Conservation (phyloP, 176 grass and related monocot species). For the Pharus latifolius region DNA sequence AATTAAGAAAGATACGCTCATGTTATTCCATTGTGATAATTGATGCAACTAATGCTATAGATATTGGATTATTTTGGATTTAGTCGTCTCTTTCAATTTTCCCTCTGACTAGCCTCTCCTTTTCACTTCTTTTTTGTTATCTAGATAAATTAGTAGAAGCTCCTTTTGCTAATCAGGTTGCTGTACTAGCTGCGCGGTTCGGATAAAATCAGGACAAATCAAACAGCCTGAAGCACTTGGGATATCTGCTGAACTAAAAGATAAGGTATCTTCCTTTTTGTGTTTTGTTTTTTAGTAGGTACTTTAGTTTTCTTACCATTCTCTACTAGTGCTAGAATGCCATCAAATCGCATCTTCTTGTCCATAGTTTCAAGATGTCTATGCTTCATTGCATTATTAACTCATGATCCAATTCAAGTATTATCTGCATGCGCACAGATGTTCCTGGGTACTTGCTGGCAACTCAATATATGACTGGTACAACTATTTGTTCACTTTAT, state of each 20-base stretch:
- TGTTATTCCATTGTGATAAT: not conserved
- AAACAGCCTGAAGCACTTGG: slow-evolving; percentile 76
- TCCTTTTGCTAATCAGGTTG: slow-evolving; percentile 37
- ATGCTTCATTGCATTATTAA: not conserved
- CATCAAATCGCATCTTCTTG: not conserved
- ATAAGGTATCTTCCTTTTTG: slow-evolving; percentile 23
- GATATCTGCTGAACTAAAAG: slow-evolving; percentile 78
- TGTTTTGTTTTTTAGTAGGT: not conserved
- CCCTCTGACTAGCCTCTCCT: not conserved
- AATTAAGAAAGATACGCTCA: not conserved
- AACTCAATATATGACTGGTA: not conserved
- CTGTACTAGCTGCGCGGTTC: slow-evolving; percentile 70
- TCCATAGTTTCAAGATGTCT: not conserved
- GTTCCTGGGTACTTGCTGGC: not conserved
- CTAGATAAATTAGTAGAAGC: not conserved
- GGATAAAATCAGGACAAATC: slow-evolving; percentile 79
- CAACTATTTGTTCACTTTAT: not conserved
- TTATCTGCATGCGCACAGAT: not conserved
- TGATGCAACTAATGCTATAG: not conserved
- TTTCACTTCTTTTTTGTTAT: not conserved
- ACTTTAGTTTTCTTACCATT: not conserved
- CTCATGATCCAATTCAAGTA: not conserved
- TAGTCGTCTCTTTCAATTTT: not conserved
- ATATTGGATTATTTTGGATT: not conserved
- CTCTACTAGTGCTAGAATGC: not conserved